phyloP scores from a whole-genome alignment of 2,329 filamentous ascomycete genomes.

The Phaeosphaeriaceae sp. region DNA sequence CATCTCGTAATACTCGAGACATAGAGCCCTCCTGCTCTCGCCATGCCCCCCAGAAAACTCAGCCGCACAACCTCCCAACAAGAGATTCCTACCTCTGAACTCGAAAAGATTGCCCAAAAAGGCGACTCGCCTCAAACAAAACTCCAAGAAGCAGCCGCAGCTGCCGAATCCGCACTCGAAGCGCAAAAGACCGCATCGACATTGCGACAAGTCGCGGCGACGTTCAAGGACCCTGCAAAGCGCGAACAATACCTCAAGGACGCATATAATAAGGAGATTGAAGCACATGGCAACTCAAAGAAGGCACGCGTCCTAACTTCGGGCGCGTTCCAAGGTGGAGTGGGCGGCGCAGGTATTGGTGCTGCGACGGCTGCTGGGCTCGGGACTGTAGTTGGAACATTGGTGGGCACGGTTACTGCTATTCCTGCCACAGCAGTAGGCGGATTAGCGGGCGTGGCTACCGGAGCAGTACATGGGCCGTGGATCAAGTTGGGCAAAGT shows the following conservation, averaged over 20 bases:
- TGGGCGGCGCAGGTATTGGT: conserved; percentile 54
- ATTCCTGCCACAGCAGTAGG: conserved; percentile 52
- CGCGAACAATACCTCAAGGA: conserved; percentile 45
- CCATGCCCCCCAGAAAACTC: conserved; percentile 22
- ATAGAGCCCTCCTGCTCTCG: neutral
- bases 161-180: conserved; percentile 39
- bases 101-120: conserved; percentile 29
- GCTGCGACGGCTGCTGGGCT: conserved; percentile 51
- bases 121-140: conserved; percentile 29
- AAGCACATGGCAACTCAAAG: conserved; percentile 44
- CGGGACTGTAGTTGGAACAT: conserved; percentile 52
- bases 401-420: conserved; percentile 50
- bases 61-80: conserved; percentile 14
- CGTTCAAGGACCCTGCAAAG: conserved; percentile 42
- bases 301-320: conserved; percentile 44
- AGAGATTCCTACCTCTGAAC: conserved; percentile 21
- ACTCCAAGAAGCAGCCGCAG: conserved; percentile 38
- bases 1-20: neutral
- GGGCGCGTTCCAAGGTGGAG: conserved; percentile 51
- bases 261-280: conserved; percentile 43
- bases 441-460: conserved; percentile 50
- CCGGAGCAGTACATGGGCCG: conserved; percentile 53
- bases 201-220: conserved; percentile 31
- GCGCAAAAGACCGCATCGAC: conserved; percentile 38
- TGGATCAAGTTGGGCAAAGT: conserved; percentile 49